phyloP scores from a whole-genome alignment of 2,329 filamentous ascomycete genomes.

The Apiospora phragmitis region DNA sequence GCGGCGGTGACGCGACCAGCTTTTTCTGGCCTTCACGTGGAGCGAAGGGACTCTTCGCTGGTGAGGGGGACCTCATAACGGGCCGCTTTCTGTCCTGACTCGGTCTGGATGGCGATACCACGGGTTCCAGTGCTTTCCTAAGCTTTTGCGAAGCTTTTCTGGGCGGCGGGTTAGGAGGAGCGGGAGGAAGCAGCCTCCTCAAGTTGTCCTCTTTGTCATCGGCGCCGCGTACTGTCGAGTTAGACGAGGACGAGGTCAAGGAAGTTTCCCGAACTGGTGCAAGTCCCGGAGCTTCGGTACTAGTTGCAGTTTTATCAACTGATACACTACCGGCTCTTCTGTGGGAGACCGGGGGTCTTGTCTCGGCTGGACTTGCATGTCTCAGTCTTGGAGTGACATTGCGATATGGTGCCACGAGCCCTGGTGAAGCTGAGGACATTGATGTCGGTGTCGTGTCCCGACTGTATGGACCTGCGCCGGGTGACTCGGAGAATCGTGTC shows the following conservation, averaged over 20 bases:
- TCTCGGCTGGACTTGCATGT: conserved; percentile 56
- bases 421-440: conserved; percentile 73
- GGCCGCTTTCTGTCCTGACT: conserved; percentile 30
- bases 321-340: conserved; percentile 57
- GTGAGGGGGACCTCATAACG: conserved; percentile 32
- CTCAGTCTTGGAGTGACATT: conserved; percentile 48
- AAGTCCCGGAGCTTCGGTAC: conserved; percentile 56
- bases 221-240: conserved; percentile 63
- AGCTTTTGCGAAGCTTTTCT: conserved; percentile 63
- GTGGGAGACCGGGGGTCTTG: conserved; percentile 61
- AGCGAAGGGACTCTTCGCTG: conserved; percentile 32
- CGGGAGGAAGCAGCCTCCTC: conserved; percentile 44
- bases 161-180: conserved; percentile 61
- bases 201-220: conserved; percentile 43
- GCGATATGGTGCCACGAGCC: conserved; percentile 51
- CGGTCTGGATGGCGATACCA: conserved; percentile 41
- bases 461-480: conserved; percentile 69
- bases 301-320: conserved; percentile 47
- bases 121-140: conserved; percentile 37
- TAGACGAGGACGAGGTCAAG: conserved; percentile 70
- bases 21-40: conserved; percentile 27
- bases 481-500: conserved; percentile 73
- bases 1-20: conserved; percentile 29
- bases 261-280: conserved; percentile 66
- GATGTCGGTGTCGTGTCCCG: conserved; percentile 78